Evolutionary conservation across 345 rosid genomes (phyloP).

Genomic region (Arabis alpina): DNA sequence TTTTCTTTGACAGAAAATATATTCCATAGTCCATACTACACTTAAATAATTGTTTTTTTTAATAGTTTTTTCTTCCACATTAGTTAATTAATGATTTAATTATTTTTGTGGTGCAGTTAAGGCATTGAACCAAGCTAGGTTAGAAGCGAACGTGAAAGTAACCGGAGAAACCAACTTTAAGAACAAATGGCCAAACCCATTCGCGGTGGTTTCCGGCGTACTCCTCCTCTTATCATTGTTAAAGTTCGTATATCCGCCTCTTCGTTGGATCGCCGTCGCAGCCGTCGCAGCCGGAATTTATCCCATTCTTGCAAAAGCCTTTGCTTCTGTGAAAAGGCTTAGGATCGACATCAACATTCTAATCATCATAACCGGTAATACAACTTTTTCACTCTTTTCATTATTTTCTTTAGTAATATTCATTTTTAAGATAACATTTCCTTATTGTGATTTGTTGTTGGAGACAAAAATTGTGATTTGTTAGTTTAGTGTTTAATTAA

Average conservation of each 20-base stretch:
- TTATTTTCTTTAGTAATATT: not conserved
- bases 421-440: not conserved
- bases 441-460: no score
- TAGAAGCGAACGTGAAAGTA: conserved; percentile 77
- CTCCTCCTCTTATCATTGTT: conserved; percentile 59
- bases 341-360: conserved; percentile 76
- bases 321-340: conserved; percentile 49
- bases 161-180: conserved; percentile 52
- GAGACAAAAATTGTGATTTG: not conserved
- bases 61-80: not conserved
- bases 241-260: conserved; percentile 59
- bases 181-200: conserved; percentile 92
- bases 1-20: conserved; percentile 3
- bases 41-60: not conserved
- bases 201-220: conserved; percentile 62
- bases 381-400: not conserved
- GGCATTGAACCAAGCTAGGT: conserved; percentile 80
- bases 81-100: not conserved
- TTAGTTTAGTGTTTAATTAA: not conserved
- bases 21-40: not conserved
- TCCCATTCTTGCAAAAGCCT: conserved; percentile 61
- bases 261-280: conserved; percentile 72
- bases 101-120: conserved; percentile 53
- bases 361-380: conserved; percentile 71
- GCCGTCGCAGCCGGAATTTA: conserved; percentile 69